These are phyloP conservation scores for Cyclotella cryptica DNA, from an alignment of 108 stramenopile species.

Conservation along the genomic window DNA sequence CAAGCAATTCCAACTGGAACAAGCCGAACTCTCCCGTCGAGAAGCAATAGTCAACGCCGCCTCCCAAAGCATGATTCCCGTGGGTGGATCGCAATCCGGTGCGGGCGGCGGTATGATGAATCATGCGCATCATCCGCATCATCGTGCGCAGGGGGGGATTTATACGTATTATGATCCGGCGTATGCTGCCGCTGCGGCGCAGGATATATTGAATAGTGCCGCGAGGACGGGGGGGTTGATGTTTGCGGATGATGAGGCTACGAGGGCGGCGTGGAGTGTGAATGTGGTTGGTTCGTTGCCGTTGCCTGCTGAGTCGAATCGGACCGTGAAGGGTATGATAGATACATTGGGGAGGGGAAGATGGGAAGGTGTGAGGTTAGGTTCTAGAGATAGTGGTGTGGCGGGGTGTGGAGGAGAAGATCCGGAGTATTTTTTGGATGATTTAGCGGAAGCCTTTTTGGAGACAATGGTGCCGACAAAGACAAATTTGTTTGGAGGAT, in stretches of 20 bases:
- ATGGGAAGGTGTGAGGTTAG: slow-evolving; percentile 66
- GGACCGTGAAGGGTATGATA: slow-evolving; percentile 25
- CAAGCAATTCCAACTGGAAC: slow-evolving; percentile 39
- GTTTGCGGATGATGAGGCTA: slow-evolving; percentile 43
- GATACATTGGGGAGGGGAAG: slow-evolving; percentile 34
- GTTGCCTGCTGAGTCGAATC: background rate
- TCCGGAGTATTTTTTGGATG: slow-evolving; percentile 72
- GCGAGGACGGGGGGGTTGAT: slow-evolving; percentile 40
- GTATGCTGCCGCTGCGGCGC: slow-evolving; percentile 46
- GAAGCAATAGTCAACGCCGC: slow-evolving; percentile 49
- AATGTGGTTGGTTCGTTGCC: slow-evolving; percentile 36
- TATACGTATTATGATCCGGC: slow-evolving; percentile 51
- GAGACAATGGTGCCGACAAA: slow-evolving; percentile 69
- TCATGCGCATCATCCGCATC: slow-evolving; percentile 16
- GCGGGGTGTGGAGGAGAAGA: slow-evolving; percentile 71
- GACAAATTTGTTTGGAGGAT: slow-evolving; percentile 71
- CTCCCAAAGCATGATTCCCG: slow-evolving; percentile 39
- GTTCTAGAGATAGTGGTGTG: slow-evolving; percentile 47
- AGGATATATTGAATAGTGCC: slow-evolving; percentile 43
- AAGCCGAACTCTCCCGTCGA: slow-evolving; percentile 45
- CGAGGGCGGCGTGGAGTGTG: slow-evolving; percentile 38
- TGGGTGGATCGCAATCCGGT: slow-evolving; percentile 18
- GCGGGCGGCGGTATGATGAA: slow-evolving; percentile 23
- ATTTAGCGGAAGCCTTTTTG: slow-evolving; percentile 74
- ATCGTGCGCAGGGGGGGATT: slow-evolving; percentile 23